Base-by-base conservation (phyloP, 371 early-diverging fungal genomes). In the Massospora cicadina region DNA sequence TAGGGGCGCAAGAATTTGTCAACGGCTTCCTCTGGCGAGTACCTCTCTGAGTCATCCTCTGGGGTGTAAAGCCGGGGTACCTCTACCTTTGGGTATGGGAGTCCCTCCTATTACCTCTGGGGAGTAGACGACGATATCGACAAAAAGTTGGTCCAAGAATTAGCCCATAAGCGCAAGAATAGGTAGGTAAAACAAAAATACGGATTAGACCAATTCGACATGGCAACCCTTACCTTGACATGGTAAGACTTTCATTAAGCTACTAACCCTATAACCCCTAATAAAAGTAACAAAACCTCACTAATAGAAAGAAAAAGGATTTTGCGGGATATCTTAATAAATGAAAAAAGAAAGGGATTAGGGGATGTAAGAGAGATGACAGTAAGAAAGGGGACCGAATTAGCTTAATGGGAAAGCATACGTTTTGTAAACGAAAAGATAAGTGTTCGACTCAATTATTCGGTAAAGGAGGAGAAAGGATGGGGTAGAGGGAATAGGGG, bases 201-300 rank as follows among this genome's bases (percentile, higher is more conserved):
- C 10, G 57, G 27, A 5, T 25, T 25, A 57, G 26, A 57, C 10
- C 10, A 57, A 57, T 57, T 57, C 57, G 57, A 25, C 5, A 17
- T 57, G 26, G 10, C n/a, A 25, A 57, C 57, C n/a, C 26, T 57
- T 57, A 57, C 21, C 57, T 25, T 17, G 26, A 57, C 27, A 57
- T 12, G 57, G 10, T 57, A 57, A 57, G 57, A 25, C 57, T 57
- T 57, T 57, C 21, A 57, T 12, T 57, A 57, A 17, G 57, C 10
- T 25, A 57, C 10, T 57, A 25, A 17, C 10, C 21, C 21, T 57
- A 17, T 25, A 57, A 57, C 21, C 26, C 57, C 57, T 57, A 25
- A 12, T 25, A 25, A 17, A 12, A 54, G n/a, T 13, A 54, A 54
- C 27, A 57, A 57, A 17, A 25, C 25, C 26, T 25, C 26, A 25